Evolutionary conservation across 2,329 filamentous ascomycete genomes (phyloP).

Genomic region (Nemania sp.): DNA sequence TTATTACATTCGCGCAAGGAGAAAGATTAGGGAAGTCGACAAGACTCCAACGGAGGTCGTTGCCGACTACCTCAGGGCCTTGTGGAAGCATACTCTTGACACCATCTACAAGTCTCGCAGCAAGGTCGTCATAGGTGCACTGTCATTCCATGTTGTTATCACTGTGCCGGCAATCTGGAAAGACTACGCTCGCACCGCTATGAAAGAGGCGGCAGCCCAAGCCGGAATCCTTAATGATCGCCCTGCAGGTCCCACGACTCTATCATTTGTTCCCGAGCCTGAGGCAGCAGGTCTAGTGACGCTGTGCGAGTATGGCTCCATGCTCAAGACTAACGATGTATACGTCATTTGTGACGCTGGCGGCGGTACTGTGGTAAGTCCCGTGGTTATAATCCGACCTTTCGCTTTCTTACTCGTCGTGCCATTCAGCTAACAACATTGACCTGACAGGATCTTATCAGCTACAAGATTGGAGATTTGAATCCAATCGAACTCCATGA

Average conservation of each 20-base stretch:
- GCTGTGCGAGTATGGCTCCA: conserved; percentile 36
- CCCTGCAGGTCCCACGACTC: conserved; percentile 34
- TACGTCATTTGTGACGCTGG: conserved; percentile 40
- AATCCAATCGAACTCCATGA: conserved; percentile 16
- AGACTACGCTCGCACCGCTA: conserved; percentile 34
- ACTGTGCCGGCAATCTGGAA: conserved; percentile 28
- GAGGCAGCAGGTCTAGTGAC: conserved; percentile 51
- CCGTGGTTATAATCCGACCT: background rate
- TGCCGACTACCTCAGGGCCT: conserved; percentile 17
- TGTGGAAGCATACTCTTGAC: conserved; percentile 21
- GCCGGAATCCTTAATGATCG: conserved; percentile 44
- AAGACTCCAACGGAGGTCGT: conserved; percentile 27
- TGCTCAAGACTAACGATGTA: conserved; percentile 31
- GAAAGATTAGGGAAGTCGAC: background rate
- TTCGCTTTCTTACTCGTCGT: background rate
- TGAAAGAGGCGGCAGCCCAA: conserved; percentile 41
- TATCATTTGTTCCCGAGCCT: conserved; percentile 48
- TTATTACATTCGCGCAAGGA: conserved; percentile 24
- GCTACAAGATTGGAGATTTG: conserved; percentile 20
- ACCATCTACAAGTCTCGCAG: conserved; percentile 13
- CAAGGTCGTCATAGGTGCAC: background rate
- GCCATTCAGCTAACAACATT: too few relatives aligned
- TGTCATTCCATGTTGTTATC: conserved; percentile 22
- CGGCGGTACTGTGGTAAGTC: conserved; percentile 30
- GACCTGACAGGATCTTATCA: conserved; percentile 27